Evolutionary conservation across 139 green algal species (phyloP).

Genomic region (Diplosphaera chodatii): DNA sequence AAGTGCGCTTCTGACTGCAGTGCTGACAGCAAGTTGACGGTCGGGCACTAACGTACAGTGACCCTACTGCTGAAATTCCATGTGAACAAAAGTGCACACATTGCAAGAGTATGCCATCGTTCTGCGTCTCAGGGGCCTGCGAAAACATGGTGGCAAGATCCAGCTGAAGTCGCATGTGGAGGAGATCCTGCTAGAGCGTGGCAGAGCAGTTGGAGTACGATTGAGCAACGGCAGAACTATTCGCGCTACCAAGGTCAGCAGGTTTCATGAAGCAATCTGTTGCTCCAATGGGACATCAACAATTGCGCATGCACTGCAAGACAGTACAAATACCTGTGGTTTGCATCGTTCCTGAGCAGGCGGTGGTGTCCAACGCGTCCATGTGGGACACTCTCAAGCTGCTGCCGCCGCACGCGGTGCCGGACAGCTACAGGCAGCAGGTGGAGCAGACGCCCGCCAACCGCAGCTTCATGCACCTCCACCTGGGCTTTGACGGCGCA

Average conservation of each 20-base stretch:
- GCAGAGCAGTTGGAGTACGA: conserved; percentile 44
- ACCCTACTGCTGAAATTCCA: too few relatives aligned
- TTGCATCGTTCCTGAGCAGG: too few relatives aligned
- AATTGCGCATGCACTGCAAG: too few relatives aligned
- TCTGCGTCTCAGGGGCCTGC: too few relatives aligned
- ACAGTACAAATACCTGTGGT: too few relatives aligned
- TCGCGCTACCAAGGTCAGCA: conserved; percentile 29
- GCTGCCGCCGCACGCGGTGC: conserved; percentile 50
- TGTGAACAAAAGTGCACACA: too few relatives aligned
- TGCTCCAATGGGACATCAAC: too few relatives aligned
- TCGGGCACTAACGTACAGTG: too few relatives aligned
- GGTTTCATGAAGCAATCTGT: too few relatives aligned
- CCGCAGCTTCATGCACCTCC: conserved; percentile 94
- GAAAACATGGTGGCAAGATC: conserved; percentile 80
- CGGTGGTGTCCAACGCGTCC: conserved; percentile 64
- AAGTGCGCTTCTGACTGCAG: too few relatives aligned
- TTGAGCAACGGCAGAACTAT: conserved; percentile 42
- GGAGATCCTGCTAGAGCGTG: conserved; percentile 55
- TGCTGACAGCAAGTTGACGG: too few relatives aligned
- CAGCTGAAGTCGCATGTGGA: conserved; percentile 77
- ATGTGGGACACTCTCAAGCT: conserved; percentile 87
- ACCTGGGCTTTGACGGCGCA: conserved; percentile 88
- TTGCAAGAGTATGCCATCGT: too few relatives aligned
- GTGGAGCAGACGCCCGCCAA: conserved; percentile 51
- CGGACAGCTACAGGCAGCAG: conserved; percentile 21